Percentiles rank a stretch among this genome's conserved stretches.
These are phyloP conservation scores for Madurella mycetomatis DNA, from an alignment of 2,329 filamentous ascomycete genomes.

Conservation along the genomic window DNA sequence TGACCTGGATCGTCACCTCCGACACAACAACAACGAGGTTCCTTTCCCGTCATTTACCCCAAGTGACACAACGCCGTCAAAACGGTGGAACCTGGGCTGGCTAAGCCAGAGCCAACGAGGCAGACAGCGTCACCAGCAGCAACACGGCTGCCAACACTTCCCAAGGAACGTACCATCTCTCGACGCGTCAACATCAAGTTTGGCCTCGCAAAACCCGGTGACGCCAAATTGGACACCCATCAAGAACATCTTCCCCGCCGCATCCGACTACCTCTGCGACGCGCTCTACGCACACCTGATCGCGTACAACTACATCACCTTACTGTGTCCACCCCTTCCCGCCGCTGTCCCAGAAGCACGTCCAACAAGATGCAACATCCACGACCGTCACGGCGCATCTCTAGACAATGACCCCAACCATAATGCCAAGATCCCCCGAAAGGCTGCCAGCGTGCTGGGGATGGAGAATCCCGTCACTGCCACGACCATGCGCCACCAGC, in stretches of 20 bases:
- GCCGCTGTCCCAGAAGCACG: conserved; percentile 28
- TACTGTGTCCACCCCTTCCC: conserved; percentile 28
- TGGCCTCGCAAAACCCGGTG: background rate
- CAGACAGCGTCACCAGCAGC: conserved; percentile 31
- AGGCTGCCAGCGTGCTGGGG: conserved; percentile 50
- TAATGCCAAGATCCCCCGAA: conserved; percentile 40
- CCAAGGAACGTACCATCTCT: background rate
- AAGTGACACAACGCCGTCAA: conserved; percentile 5
- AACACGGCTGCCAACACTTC: conserved; percentile 27
- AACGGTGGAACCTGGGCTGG: conserved; percentile 21
- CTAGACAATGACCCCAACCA: conserved; percentile 24
- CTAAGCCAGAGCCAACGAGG: conserved; percentile 11
- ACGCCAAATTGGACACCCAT: conserved; percentile 30
- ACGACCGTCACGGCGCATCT: conserved; percentile 16
- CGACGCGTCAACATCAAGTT: background rate
- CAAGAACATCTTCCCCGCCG: conserved; percentile 49
- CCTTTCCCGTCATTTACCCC: conserved; percentile 14
- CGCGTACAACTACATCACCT: conserved; percentile 53
- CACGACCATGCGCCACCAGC: conserved; percentile 19
- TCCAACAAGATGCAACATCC: conserved; percentile 13
- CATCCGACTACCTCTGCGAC: conserved; percentile 53
- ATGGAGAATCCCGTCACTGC: conserved; percentile 30
- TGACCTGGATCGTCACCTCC: conserved; percentile 4
- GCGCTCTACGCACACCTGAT: conserved; percentile 56
- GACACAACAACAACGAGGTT: conserved; percentile 17